Base-by-base conservation (phyloP, 768 basidiomycete genomes). In the Mycena epipterygia region DNA sequence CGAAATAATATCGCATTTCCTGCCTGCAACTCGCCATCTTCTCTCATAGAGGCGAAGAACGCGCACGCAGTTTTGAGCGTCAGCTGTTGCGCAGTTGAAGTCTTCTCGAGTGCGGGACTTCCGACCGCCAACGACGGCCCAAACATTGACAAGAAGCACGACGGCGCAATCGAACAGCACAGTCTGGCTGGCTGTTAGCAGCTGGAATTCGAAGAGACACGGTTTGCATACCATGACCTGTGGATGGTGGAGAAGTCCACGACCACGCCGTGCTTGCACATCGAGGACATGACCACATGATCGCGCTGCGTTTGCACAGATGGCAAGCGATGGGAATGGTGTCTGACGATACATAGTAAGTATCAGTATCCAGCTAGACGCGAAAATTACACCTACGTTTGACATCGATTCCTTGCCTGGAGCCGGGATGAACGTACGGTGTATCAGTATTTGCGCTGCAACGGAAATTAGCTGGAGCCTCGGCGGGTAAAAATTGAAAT, bases 301-400 rank as follows among this genome's bases (percentile, higher is more conserved):
- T n/a, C n/a, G n/a, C n/a, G n/a, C n/a, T n/a, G n/a, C n/a, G n/a
- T n/a, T n/a, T n/a, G n/a, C n/a, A n/a, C n/a, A n/a, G n/a, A n/a
- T n/a, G n/a, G n/a, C n/a, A n/a, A n/a, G n/a, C n/a, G n/a, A n/a
- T n/a, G n/a, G 64, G 33, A 65, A 64, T 2, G 39, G 87, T 63
- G 85, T 82, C 88, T 82, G n/a, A n/a, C n/a, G n/a, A n/a, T n/a
- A n/a, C n/a, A n/a, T 14, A 81, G 83, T 29, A 87, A 80, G 84
- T 33, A 85, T 44, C 9, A 2, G 29, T n/a, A 16, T 13, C 14
- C 12, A 48, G 33, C 41, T 39, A 23, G 46, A 23, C 8, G 21
- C 12, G 27, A 0, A 5, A 12, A 29, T 3, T 16, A n/a, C 17
- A 58, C 33, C 1, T 32, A 55, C 51, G 25, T 11, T 19, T 19